A percentile compares a stretch with the other conserved stretches of the same genome.
Evolutionary conservation across 1,284 basidiomycete species (phyloP).

Genomic region (Mycena citricolor): DNA sequence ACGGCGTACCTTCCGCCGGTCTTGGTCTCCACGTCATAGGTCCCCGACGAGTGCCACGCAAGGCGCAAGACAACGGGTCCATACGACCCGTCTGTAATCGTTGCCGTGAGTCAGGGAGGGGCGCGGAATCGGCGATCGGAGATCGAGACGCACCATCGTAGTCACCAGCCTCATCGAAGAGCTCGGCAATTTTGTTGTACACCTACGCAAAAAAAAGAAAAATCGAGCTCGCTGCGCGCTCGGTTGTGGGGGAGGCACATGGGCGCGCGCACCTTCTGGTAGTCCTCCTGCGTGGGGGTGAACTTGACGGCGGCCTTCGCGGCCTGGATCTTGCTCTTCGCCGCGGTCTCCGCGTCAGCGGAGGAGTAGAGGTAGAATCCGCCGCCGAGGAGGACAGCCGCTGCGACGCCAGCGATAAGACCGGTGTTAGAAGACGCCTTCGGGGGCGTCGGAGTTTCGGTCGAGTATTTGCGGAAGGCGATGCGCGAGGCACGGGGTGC

Average conservation of each 20-base stretch:
- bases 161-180: conserved; percentile 71
- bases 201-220: conserved; percentile 48
- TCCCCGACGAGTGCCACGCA: conserved; percentile 92
- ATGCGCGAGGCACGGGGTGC: conserved; percentile 27
- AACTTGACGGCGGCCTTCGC: conserved; percentile 66
- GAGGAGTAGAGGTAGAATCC: conserved; percentile 50
- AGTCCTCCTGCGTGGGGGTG: conserved; percentile 74
- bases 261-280: conserved; percentile 70
- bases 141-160: conserved; percentile 72
- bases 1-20: conserved; percentile 79
- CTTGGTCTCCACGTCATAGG: conserved; percentile 84
- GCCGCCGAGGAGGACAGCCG: conserved; percentile 41
- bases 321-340: conserved; percentile 58
- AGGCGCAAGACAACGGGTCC: conserved; percentile 91
- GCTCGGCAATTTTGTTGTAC: conserved; percentile 82
- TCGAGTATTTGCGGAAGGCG: conserved; percentile 59
- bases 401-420: conserved; percentile 56
- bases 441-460: conserved; percentile 44
- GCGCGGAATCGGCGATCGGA: conserved; percentile 11
- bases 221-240: too few species aligned
- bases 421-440: conserved; percentile 49
- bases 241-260: neutral
- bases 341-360: conserved; percentile 48
- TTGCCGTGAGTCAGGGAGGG: conserved; percentile 14
- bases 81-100: conserved; percentile 78